phyloP scores from a whole-genome alignment of 1,139 yeast species.

The Hemisphaericaspora xylanilytica region DNA sequence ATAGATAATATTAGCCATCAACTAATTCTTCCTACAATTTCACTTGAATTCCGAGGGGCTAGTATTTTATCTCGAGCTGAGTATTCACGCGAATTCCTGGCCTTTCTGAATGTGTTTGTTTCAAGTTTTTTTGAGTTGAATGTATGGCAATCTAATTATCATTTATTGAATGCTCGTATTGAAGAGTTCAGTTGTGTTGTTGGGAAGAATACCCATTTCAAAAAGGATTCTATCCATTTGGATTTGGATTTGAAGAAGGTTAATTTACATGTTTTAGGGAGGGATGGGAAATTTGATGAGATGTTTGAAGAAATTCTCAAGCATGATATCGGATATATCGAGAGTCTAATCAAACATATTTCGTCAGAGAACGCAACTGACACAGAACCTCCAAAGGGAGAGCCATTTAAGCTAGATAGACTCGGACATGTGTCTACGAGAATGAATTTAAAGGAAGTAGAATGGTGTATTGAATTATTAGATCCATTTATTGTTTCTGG shows the following conservation, averaged over 20 bases:
- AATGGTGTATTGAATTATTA: slow-evolving; percentile 22
- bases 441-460: slow-evolving; percentile 20
- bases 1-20: slow-evolving; percentile 13
- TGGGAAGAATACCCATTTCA: slow-evolving; percentile 4
- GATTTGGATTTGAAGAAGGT: slow-evolving; percentile 10
- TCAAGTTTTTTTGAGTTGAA: slow-evolving; percentile 7
- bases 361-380: neutral
- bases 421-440: slow-evolving; percentile 17
- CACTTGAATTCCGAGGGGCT: slow-evolving; percentile 9
- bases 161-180: slow-evolving; percentile 6
- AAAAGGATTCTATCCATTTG: slow-evolving; percentile 7
- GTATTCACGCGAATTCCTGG: slow-evolving; percentile 1
- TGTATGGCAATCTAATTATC: slow-evolving; percentile 10
- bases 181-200: slow-evolving; percentile 6
- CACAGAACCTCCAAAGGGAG: neutral
- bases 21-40: slow-evolving; percentile 12
- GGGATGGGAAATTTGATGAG: slow-evolving; percentile 9
- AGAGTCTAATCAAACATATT: neutral
- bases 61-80: slow-evolving; percentile 7
- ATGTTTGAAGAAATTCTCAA: slow-evolving; percentile 15
- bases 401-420: neutral
- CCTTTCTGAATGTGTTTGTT: slow-evolving; percentile 6
- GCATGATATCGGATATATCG: slow-evolving; percentile 19
- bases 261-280: slow-evolving; percentile 8
- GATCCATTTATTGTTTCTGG: slow-evolving; percentile 15